phyloP scores from a whole-genome alignment of 2,329 filamentous ascomycete genomes.

The Drechslera avenae region DNA sequence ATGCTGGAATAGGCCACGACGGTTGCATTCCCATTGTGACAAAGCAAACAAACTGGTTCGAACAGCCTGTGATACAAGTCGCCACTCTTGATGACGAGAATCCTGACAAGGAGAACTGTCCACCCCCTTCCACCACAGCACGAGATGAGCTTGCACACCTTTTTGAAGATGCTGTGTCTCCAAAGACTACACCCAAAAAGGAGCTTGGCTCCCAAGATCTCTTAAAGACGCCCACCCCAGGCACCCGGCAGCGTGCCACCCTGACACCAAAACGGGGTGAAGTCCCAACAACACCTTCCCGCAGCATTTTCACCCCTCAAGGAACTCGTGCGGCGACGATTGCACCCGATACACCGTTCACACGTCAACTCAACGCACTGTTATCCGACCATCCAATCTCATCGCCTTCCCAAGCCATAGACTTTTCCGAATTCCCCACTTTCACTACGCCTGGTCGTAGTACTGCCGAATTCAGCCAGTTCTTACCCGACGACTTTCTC shows the following conservation, averaged over 20 bases:
- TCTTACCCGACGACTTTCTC: constrained; percentile 40
- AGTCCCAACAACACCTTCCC: constrained; percentile 36
- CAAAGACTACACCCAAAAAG: constrained; percentile 63
- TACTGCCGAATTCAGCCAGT: constrained; percentile 34
- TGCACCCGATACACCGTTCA: constrained; percentile 61
- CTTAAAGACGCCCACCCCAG: constrained; percentile 54
- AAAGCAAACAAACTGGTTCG: constrained; percentile 24
- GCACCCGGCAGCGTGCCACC: constrained; percentile 43
- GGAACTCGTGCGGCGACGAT: constrained; percentile 37
- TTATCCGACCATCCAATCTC: constrained; percentile 50
- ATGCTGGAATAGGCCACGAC: constrained; percentile 26
- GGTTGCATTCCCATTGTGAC: constrained; percentile 29
- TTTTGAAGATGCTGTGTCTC: constrained; percentile 68
- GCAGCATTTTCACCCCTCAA: constrained; percentile 46
- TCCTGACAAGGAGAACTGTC: constrained; percentile 64
- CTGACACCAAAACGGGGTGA: constrained; percentile 42
- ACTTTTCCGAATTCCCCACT: constrained; percentile 44
- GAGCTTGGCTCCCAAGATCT: constrained; percentile 58
- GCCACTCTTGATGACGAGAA: constrained; percentile 25
- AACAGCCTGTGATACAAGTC: constrained; percentile 18
- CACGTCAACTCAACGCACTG: constrained; percentile 67
- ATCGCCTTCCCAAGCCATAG: constrained; percentile 38
- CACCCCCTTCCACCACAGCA: constrained; percentile 45
- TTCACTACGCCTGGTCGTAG: constrained; percentile 38
- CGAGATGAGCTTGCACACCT: constrained; percentile 65